Evolutionary conservation across 106 monocot genomes (phyloP).

Genomic region (Acorus gramineus): DNA sequence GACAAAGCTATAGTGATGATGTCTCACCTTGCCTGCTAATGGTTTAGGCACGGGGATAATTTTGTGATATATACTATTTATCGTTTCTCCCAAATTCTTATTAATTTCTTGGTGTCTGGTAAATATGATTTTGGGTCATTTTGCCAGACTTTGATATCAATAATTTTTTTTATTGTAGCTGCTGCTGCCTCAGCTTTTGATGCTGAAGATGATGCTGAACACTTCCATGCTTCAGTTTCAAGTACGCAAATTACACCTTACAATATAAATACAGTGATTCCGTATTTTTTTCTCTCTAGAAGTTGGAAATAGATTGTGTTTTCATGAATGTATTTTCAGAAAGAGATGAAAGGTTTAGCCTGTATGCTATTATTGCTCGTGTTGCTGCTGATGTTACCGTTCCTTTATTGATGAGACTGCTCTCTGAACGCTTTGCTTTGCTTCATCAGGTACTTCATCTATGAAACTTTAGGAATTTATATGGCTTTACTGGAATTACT

Average conservation of each 20-base stretch:
- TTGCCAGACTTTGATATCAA: no score
- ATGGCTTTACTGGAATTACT: no score
- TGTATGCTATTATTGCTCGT: conserved; percentile 90
- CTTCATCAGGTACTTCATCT: conserved; percentile 52
- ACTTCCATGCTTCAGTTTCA: conserved; percentile 81
- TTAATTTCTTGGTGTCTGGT: no score
- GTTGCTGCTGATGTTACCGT: conserved; percentile 52
- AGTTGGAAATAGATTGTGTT: not conserved
- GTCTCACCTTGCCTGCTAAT: no score
- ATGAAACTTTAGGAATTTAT: no score
- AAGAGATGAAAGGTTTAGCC: conserved; percentile 84
- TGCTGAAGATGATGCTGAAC: conserved; percentile 52
- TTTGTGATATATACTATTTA: conserved; percentile 1
- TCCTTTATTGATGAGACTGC: conserved; percentile 54
- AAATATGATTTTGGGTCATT: no score
- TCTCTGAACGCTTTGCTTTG: conserved; percentile 45
- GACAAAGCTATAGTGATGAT: no score
- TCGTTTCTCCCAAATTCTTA: not conserved
- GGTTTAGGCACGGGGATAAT: not conserved
- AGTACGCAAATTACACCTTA: conserved; percentile 30
- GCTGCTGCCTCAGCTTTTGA: conserved; percentile 81
- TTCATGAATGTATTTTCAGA: conserved; percentile 26
- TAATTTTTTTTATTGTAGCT: conserved; percentile 31
- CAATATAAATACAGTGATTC: not conserved
- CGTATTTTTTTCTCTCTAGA: not conserved